Evolutionary conservation across 371 early-diverging fungal species (phyloP).

Genomic region (Syncephalastrum racemosum): DNA sequence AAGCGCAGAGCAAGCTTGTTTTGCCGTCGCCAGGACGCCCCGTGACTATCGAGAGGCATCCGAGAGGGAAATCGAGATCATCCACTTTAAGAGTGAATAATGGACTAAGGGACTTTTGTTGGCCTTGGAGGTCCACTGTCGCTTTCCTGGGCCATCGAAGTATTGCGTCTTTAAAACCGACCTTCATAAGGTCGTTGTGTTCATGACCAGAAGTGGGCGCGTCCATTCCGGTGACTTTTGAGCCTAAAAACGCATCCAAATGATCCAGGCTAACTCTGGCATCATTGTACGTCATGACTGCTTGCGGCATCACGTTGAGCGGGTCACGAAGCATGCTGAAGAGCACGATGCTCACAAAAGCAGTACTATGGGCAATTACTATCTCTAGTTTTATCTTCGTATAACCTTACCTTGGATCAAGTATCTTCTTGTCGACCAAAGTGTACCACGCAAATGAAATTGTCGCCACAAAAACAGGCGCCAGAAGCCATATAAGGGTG

Average conservation of each 20-base stretch:
- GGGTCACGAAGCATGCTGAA: slow-evolving; percentile 65
- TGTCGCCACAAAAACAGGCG: slow-evolving; percentile 69
- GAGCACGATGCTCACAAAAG: slow-evolving; percentile 66
- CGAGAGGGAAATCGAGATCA: slow-evolving; percentile 52
- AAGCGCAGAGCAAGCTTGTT: slow-evolving; percentile 62
- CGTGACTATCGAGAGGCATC: slow-evolving; percentile 57
- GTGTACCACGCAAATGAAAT: slow-evolving; percentile 68
- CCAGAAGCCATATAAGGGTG: slow-evolving; percentile 64
- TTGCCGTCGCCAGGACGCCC: slow-evolving; percentile 70
- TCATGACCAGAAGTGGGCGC: slow-evolving; percentile 10
- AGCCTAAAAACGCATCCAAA: slow-evolving; percentile 53
- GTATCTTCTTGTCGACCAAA: slow-evolving; percentile 53
- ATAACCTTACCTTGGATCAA: slow-evolving; percentile 56
- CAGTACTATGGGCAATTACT: slow-evolving; percentile 32
- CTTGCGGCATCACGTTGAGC: slow-evolving; percentile 63
- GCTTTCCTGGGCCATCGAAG: slow-evolving; percentile 25
- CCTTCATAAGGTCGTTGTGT: slow-evolving; percentile 12
- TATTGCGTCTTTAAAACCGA: slow-evolving; percentile 19
- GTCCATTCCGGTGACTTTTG: slow-evolving; percentile 18
- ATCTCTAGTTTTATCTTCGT: not conserved
- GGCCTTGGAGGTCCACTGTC: not conserved
- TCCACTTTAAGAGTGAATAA: too few species aligned
- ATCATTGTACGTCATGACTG: slow-evolving; percentile 55
- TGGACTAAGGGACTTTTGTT: not conserved
- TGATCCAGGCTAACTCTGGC: slow-evolving; percentile 58